Conservation (phyloP, 2,329 filamentous ascomycete species). For the Proliferodiscus dingleyae region DNA sequence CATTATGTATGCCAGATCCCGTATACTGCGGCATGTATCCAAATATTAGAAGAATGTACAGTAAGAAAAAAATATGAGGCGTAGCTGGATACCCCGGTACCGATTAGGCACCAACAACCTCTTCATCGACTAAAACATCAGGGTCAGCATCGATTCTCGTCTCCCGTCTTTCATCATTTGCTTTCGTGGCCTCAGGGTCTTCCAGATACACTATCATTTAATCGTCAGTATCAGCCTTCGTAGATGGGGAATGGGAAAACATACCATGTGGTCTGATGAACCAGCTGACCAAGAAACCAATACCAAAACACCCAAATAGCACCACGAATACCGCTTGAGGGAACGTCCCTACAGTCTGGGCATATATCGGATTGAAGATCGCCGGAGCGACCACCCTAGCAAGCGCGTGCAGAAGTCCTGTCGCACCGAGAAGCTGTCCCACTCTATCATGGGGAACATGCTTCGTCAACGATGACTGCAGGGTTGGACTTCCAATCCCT, state of each 20-base stretch:
- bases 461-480: constrained; percentile 82
- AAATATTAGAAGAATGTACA: not conserved
- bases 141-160: not conserved
- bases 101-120: constrained; percentile 4
- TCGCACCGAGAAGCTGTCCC: constrained; percentile 83
- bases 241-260: constrained; percentile 33
- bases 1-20: too few relatives aligned
- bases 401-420: constrained; percentile 78
- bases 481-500: constrained; percentile 77
- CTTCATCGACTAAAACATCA: constrained; percentile 7
- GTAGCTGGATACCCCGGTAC: not conserved
- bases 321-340: constrained; percentile 81
- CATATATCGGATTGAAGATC: constrained; percentile 82
- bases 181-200: not conserved
- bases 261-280: constrained; percentile 70
- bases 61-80: not conserved
- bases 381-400: constrained; percentile 74
- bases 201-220: constrained; percentile 8
- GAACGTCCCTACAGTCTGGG: constrained; percentile 69
- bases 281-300: constrained; percentile 62
- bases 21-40: too few relatives aligned
- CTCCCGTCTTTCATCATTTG: constrained; percentile 2
- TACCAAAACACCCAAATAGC: constrained; percentile 59
- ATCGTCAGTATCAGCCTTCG: constrained; percentile 1
- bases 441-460: constrained; percentile 80